A percentile compares a stretch with the other conserved stretches of the same genome.
Evolutionary conservation across 305 asterid species (phyloP).

Genomic region (Solanum hybrid): DNA sequence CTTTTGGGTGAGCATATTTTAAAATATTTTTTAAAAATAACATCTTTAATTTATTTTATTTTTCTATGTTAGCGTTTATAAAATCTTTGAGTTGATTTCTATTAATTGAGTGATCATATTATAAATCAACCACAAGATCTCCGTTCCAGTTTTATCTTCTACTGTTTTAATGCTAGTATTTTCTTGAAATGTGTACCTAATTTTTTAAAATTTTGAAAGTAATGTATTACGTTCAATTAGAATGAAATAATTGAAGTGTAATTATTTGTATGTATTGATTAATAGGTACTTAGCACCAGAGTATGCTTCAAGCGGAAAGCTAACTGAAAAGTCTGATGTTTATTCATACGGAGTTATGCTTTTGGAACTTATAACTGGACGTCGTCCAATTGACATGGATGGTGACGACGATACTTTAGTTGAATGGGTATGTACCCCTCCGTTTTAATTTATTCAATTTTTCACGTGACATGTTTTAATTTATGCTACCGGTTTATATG

Average conservation of each 20-base stretch:
- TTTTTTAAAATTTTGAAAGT: neutral
- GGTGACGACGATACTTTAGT: constrained; percentile 62
- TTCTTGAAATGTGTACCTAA: neutral
- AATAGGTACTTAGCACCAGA: constrained; percentile 82
- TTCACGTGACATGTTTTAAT: neutral
- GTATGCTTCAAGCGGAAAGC: constrained; percentile 84
- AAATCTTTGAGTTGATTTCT: neutral
- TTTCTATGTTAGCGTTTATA: neutral
- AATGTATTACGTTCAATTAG: neutral
- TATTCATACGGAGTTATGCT: constrained; percentile 81
- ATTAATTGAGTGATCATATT: neutral
- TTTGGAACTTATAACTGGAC: constrained; percentile 73
- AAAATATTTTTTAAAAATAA: neutral
- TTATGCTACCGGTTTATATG: neutral
- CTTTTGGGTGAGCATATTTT: constrained; percentile 53
- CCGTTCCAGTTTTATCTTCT: neutral
- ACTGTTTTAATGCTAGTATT: neutral
- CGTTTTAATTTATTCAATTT: neutral
- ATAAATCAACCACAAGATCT: neutral
- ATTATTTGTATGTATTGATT: neutral
- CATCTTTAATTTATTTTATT: neutral
- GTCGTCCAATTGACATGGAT: constrained; percentile 52
- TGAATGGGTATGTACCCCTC: constrained; percentile 51
- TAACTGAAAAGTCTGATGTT: constrained; percentile 85
- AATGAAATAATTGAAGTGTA: neutral